Percentiles rank a stretch among this genome's conserved stretches.
phyloP scores from a whole-genome alignment of 495 filamentous ascomycete species.

The Penicillium chermesinum region DNA sequence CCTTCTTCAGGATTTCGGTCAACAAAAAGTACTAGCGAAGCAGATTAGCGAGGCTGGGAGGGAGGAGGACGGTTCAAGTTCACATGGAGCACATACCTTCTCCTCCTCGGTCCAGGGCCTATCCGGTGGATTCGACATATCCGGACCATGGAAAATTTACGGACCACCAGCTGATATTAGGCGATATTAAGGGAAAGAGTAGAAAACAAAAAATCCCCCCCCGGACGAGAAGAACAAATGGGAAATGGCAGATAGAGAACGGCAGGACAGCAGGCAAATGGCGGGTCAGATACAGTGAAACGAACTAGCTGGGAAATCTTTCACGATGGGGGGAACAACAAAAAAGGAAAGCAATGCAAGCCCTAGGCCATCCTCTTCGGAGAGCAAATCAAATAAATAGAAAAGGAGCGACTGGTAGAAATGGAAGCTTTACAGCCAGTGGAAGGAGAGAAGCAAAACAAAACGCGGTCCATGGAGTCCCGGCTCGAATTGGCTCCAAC shows the following conservation, averaged over 20 bases:
- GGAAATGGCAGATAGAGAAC: slow-evolving; percentile 34
- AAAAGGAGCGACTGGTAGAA: slow-evolving; percentile 6
- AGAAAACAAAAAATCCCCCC: slow-evolving; percentile 8
- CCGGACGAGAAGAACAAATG: slow-evolving; percentile 8
- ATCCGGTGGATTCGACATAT: slow-evolving; percentile 47
- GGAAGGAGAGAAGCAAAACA: slow-evolving; percentile 15
- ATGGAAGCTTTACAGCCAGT: slow-evolving; percentile 21
- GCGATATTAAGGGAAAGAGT: slow-evolving; percentile 9
- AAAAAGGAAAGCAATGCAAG: neutral
- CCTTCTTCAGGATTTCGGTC: slow-evolving; percentile 57
- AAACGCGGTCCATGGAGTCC: slow-evolving; percentile 16
- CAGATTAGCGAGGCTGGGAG: neutral
- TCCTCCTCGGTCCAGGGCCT: slow-evolving; percentile 55
- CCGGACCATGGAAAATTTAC: slow-evolving; percentile 35
- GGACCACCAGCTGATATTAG: neutral
- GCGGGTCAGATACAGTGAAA: slow-evolving; percentile 5
- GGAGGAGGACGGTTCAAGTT: too few relatives aligned
- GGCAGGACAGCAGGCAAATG: slow-evolving; percentile 15
- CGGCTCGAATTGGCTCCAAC: slow-evolving; percentile 25
- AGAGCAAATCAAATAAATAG: slow-evolving; percentile 7
- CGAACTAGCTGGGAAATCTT: slow-evolving; percentile 6
- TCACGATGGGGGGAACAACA: slow-evolving; percentile 14
- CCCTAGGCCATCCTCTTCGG: slow-evolving; percentile 15
- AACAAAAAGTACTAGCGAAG: slow-evolving; percentile 46
- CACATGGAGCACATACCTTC: slow-evolving; percentile 42